Evolutionary conservation across 306 rosid genomes (phyloP).

Genomic region (Cicer cuneatum): DNA sequence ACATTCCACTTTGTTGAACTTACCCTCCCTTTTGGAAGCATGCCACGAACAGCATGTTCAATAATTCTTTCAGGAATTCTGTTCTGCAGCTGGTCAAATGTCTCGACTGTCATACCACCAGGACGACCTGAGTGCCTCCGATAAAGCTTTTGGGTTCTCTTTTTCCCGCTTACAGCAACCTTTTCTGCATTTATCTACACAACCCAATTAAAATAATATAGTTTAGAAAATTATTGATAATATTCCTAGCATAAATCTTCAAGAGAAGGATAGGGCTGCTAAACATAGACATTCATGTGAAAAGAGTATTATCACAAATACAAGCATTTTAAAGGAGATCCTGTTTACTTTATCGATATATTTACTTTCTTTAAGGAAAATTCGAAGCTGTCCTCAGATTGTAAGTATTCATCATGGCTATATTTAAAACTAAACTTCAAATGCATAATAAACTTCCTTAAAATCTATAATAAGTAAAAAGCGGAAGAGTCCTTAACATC

Average conservation of each 20-base stretch:
- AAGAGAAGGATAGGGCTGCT: neutral
- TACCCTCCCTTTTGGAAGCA: constrained; percentile 99
- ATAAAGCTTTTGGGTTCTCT: constrained; percentile 91
- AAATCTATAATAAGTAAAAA: constrained; percentile 17
- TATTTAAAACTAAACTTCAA: constrained; percentile 29
- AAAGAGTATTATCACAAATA: constrained; percentile 14
- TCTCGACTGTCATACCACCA: constrained; percentile 96
- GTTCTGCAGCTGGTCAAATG: constrained; percentile 90
- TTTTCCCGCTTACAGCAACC: constrained; percentile 90
- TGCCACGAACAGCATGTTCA: constrained; percentile 98
- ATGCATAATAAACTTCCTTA: constrained; percentile 6
- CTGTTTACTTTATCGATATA: neutral
- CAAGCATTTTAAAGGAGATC: constrained; percentile 5
- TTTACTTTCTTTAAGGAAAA: constrained; percentile 3
- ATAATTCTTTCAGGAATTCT: constrained; percentile 95
- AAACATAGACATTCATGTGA: constrained; percentile 34
- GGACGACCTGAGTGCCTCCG: constrained; percentile 99
- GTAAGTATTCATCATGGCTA: neutral
- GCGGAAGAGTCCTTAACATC: constrained; percentile 24
- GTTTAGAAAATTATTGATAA: constrained; percentile 3
- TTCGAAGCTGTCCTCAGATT: constrained; percentile 19
- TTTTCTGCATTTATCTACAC: constrained; percentile 92
- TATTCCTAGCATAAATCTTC: constrained; percentile 24
- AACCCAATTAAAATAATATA: constrained; percentile 38
- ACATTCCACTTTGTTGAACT: constrained; percentile 41